A percentile compares a stretch with the other conserved stretches of the same genome.
Evolutionary conservation across 495 filamentous ascomycete genomes (phyloP).

Genomic region (Echria macrotheca): DNA sequence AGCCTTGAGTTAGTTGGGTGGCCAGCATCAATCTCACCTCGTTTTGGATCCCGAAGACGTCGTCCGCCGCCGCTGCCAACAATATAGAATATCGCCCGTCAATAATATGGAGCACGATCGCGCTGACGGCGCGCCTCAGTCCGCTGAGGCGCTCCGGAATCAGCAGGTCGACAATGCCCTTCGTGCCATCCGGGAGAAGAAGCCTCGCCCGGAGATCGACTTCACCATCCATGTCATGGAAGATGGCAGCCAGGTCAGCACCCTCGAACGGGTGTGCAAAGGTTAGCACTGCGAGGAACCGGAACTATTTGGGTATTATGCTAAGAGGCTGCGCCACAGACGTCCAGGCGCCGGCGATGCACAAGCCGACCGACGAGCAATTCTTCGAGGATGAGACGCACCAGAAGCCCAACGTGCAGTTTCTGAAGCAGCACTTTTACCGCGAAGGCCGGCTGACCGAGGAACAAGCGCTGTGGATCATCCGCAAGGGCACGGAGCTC

Average conservation of each 20-base stretch:
- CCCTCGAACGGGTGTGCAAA: constrained; percentile 92
- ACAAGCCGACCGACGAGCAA: constrained; percentile 77
- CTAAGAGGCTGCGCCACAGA: no score
- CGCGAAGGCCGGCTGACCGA: constrained; percentile 95
- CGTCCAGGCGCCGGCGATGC: constrained; percentile 93
- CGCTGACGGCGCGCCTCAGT: constrained; percentile 28
- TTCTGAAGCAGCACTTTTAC: constrained; percentile 97
- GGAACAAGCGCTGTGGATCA: constrained; percentile 94
- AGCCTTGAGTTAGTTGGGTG: neutral
- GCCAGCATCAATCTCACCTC: neutral
- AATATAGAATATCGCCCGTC: neutral
- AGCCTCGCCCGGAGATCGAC: constrained; percentile 93
- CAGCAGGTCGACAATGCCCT: constrained; percentile 61
- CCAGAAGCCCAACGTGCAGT: constrained; percentile 84
- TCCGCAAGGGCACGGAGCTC: constrained; percentile 75
- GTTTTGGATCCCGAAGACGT: neutral
- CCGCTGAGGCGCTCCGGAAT: constrained; percentile 29
- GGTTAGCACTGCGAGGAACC: constrained; percentile 50
- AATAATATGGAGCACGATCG: constrained; percentile 10
- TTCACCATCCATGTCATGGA: constrained; percentile 98
- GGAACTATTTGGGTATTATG: no score
- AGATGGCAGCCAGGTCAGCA: constrained; percentile 91
- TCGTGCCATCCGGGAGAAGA: constrained; percentile 86
- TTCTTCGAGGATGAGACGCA: constrained; percentile 70
- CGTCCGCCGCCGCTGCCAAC: neutral